Evolutionary conservation across 768 basidiomycete genomes (phyloP).

Genomic region (Tulasnella sp.): DNA sequence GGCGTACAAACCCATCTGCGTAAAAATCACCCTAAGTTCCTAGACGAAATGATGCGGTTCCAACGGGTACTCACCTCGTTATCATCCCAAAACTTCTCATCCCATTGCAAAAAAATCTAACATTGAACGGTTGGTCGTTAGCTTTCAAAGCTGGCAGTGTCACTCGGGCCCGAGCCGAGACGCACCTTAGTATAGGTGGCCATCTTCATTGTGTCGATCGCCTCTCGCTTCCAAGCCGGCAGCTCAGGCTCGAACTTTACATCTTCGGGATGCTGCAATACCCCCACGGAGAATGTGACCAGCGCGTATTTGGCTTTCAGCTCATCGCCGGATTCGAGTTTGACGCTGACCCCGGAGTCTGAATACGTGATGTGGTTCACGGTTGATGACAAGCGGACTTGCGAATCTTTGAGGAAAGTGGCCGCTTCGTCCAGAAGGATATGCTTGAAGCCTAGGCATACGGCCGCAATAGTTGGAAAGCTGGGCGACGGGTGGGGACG

Average conservation of each 20-base stretch:
- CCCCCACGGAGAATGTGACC: slow-evolving; percentile 59
- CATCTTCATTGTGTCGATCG: slow-evolving; percentile 52
- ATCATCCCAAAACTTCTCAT: slow-evolving; percentile 43
- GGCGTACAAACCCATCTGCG: slow-evolving; percentile 46
- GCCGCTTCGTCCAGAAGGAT: slow-evolving; percentile 46
- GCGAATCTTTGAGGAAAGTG: slow-evolving; percentile 38
- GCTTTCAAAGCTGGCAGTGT: background rate
- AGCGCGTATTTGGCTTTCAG: slow-evolving; percentile 47
- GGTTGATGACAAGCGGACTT: slow-evolving; percentile 40
- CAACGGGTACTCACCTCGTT: slow-evolving; percentile 31
- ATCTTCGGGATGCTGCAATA: slow-evolving; percentile 47
- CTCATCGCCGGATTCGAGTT: slow-evolving; percentile 32
- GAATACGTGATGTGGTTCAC: slow-evolving; percentile 39
- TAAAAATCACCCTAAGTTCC: slow-evolving; percentile 22
- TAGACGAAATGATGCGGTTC: background rate
- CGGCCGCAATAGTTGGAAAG: background rate
- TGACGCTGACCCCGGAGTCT: slow-evolving; percentile 35
- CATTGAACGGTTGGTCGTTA: background rate
- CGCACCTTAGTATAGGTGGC: slow-evolving; percentile 44
- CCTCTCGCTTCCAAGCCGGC: slow-evolving; percentile 52
- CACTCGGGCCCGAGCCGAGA: background rate
- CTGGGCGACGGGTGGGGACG: background rate
- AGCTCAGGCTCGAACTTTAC: slow-evolving; percentile 43
- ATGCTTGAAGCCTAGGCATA: slow-evolving; percentile 33
- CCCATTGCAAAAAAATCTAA: slow-evolving; percentile 49